Conservation (phyloP, 768 basidiomycete genomes). For the Dioszegia hungarica region DNA sequence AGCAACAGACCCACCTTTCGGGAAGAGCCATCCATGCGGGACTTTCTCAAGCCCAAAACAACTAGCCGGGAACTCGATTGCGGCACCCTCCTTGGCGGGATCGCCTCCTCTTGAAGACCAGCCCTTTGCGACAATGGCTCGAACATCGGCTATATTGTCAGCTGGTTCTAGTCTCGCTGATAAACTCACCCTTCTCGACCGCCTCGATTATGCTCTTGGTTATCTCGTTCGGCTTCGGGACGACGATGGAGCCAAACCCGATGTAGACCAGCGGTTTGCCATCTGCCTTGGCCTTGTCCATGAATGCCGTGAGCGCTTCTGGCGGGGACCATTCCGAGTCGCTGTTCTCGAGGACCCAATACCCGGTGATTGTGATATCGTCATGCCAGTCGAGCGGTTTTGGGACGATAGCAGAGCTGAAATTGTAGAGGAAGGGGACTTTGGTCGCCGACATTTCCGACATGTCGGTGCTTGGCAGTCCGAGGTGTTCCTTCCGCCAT, state of each 20-base stretch:
- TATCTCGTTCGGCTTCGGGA: conserved; percentile 58
- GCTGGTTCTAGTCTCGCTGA: not conserved
- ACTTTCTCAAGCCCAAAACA: conserved; percentile 57
- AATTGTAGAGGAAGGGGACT: conserved; percentile 61
- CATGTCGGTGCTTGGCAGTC: conserved; percentile 59
- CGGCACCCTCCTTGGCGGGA: conserved; percentile 42
- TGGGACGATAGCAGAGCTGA: conserved; percentile 63
- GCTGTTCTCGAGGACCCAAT: conserved; percentile 66
- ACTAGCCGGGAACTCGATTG: conserved; percentile 53
- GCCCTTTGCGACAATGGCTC: conserved; percentile 65
- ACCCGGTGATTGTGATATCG: conserved; percentile 51
- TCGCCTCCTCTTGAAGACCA: conserved; percentile 58
- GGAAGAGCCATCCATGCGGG: conserved; percentile 57
- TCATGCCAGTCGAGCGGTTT: conserved; percentile 70
- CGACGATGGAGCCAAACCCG: conserved; percentile 65
- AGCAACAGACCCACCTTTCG: conserved; percentile 57
- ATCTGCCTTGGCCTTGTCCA: conserved; percentile 57
- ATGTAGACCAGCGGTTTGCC: conserved; percentile 65
- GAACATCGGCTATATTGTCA: conserved; percentile 56
- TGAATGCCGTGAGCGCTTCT: conserved; percentile 55
- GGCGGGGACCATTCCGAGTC: conserved; percentile 61
- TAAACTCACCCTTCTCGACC: conserved; percentile 58
- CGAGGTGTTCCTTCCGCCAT: conserved; percentile 59
- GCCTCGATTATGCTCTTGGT: conserved; percentile 60
- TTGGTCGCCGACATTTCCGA: conserved; percentile 60